phyloP scores from a whole-genome alignment of 2,329 filamentous ascomycete genomes.

The Cercospora janseana region DNA sequence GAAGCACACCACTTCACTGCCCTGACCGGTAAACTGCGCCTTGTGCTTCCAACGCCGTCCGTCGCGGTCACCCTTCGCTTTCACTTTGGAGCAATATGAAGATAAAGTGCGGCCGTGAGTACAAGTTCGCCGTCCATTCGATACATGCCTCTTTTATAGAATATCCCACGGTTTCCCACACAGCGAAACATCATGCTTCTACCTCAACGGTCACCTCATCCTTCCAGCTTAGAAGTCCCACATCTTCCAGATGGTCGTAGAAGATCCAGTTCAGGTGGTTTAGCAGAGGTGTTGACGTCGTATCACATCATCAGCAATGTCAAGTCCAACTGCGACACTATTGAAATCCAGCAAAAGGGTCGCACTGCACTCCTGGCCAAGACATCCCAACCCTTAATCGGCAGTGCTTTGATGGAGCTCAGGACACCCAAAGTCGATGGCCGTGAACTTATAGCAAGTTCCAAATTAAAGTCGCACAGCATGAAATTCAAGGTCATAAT shows the following conservation, averaged over 20 bases:
- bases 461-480: not conserved
- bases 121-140: no score
- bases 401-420: not conserved
- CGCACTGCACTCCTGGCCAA: slow-evolving; percentile 2
- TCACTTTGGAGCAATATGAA: no score
- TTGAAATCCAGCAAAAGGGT: slow-evolving; percentile 12
- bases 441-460: not conserved
- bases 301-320: slow-evolving; percentile 7
- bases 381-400: not conserved
- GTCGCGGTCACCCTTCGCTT: no score
- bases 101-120: no score
- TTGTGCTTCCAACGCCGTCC: no score
- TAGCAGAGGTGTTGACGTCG: slow-evolving; percentile 1
- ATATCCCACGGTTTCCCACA: no score
- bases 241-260: not conserved
- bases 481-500: slow-evolving; percentile 8
- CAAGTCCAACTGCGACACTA: not conserved
- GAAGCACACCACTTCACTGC: not conserved
- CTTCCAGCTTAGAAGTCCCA: not conserved
- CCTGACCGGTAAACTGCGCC: slow-evolving; percentile 1
- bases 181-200: not conserved
- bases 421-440: slow-evolving; percentile 14
- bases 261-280: not conserved
- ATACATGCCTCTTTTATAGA: no score
- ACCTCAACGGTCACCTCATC: not conserved